Base-by-base conservation (phyloP, 1,139 yeast species). In the Pichia sp. region DNA sequence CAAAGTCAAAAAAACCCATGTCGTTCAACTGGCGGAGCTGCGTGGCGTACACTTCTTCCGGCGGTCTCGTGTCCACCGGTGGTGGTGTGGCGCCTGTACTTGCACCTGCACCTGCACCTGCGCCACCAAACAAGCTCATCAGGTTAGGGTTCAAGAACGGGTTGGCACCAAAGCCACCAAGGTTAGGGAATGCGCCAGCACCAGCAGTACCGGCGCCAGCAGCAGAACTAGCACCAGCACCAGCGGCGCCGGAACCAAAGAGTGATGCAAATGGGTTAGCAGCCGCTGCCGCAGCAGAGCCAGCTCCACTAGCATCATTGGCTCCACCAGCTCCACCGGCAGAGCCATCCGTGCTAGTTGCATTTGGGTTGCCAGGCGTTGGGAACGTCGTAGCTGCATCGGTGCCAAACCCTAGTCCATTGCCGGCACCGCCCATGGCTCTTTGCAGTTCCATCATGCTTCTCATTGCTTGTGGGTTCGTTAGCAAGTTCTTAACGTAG, bases 1-100 rank as follows among this genome's bases (percentile, higher is more conserved):
- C 97, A 55, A 88, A 91, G 50, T 91, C 97, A 49, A 74, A 78
- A 63, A 91, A 91, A 3, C 98, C 98, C 81, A 91, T 85, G 56
- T 91, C 98, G 58, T 91, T 91, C 57, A 91, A 72, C 59, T 88
- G 97, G 54, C 94, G 75, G 52, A 91, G 67, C 58, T 91, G 97
- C n/a, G 68, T 58, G 57, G 84, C 96, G 60, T 81, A 91, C 44
- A 94, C 72, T 59, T 86, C 97, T 66, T 91, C 98, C 10, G 97
- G 97, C 3, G 98, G 97, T 55, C 96, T 72, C 44, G 61, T 81
- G 52, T 88, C 97, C 12, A 63, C 72, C n/a, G 53, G 48, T 22
- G 58, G 50, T n/a, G n/a, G n/a, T 6, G 37, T 32, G 13, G 35
- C 27, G 15, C 21, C 31, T 7, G 27, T 15, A 12, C 9, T n/a